Conservation (phyloP, 345 rosid species). For the Pugionium cornutum region DNA sequence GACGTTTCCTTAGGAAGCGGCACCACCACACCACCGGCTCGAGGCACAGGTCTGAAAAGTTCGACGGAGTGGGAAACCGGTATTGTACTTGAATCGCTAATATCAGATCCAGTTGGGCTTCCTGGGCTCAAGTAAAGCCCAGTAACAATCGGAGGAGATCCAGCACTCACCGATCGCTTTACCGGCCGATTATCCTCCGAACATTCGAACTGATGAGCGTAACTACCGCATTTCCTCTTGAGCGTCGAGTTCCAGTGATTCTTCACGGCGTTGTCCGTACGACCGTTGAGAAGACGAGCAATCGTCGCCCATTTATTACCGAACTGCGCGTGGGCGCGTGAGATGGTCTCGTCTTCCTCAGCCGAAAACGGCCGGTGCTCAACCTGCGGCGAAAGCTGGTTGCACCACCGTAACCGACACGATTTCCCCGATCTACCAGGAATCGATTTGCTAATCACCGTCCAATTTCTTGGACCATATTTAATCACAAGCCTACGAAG, state of each 20-base stretch:
- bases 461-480: conserved; percentile 92
- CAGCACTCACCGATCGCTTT: conserved; percentile 74
- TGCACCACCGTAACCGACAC: conserved; percentile 90
- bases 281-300: conserved; percentile 90
- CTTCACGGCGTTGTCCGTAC: conserved; percentile 93
- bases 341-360: conserved; percentile 76
- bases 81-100: conserved; percentile 57
- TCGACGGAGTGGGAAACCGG: conserved; percentile 43
- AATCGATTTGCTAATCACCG: conserved; percentile 84
- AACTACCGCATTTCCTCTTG: conserved; percentile 59
- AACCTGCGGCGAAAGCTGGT: conserved; percentile 90
- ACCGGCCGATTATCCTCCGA: conserved; percentile 51
- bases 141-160: conserved; percentile 45
- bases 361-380: conserved; percentile 79
- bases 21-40: conserved; percentile 50
- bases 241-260: conserved; percentile 98
- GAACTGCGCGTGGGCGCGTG: conserved; percentile 77
- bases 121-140: conserved; percentile 68
- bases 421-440: conserved; percentile 96
- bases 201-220: conserved; percentile 19
- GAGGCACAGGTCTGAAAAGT: conserved; percentile 54
- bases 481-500: conserved; percentile 61
- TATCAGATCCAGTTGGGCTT: conserved; percentile 76
- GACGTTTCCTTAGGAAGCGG: conserved; percentile 42
- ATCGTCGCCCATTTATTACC: conserved; percentile 98